Percentiles rank a stretch among this genome's conserved stretches.
Conservation (phyloP, 2,329 filamentous ascomycete genomes). For the Alternaria gaisen region DNA sequence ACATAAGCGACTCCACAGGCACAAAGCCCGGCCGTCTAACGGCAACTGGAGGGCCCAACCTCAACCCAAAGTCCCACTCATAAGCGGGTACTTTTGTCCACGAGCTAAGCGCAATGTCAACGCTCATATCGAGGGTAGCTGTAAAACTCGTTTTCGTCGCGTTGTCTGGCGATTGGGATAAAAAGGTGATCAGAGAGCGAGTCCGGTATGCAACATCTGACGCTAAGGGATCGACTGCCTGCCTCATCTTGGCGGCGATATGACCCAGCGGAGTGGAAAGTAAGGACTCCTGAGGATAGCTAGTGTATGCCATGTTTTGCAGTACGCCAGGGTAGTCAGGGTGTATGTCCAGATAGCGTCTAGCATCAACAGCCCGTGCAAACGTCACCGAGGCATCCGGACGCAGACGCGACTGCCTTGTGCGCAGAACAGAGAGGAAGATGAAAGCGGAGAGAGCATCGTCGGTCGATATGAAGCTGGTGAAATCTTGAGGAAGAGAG, state of each 20-base stretch:
- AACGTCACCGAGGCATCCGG: conserved; percentile 42
- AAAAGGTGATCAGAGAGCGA: conserved; percentile 54
- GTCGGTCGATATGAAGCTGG: conserved; percentile 61
- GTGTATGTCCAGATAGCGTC: conserved; percentile 55
- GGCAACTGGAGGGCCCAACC: conserved; percentile 57
- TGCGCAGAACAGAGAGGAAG: conserved; percentile 58
- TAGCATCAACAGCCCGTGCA: conserved; percentile 61
- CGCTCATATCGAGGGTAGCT: conserved; percentile 12
- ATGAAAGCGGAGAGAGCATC: conserved; percentile 63
- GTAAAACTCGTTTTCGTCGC: conserved; percentile 44
- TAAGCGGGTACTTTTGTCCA: conserved; percentile 61
- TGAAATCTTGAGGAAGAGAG: conserved; percentile 23
- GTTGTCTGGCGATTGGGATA: conserved; percentile 51
- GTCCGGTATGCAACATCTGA: background rate
- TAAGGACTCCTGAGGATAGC: conserved; percentile 37
- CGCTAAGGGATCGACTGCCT: background rate
- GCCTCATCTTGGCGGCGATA: background rate
- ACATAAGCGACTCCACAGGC: conserved; percentile 59
- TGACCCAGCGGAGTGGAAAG: conserved; percentile 40
- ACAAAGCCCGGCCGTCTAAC: conserved; percentile 61
- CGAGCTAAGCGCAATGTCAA: conserved; percentile 63
- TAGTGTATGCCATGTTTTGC: conserved; percentile 58
- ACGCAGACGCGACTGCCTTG: conserved; percentile 51
- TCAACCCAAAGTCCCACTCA: conserved; percentile 58
- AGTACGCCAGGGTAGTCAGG: conserved; percentile 59